Evolutionary conservation across 2,329 filamentous ascomycete species (phyloP).

Genomic region (Verticillium klebahnii): DNA sequence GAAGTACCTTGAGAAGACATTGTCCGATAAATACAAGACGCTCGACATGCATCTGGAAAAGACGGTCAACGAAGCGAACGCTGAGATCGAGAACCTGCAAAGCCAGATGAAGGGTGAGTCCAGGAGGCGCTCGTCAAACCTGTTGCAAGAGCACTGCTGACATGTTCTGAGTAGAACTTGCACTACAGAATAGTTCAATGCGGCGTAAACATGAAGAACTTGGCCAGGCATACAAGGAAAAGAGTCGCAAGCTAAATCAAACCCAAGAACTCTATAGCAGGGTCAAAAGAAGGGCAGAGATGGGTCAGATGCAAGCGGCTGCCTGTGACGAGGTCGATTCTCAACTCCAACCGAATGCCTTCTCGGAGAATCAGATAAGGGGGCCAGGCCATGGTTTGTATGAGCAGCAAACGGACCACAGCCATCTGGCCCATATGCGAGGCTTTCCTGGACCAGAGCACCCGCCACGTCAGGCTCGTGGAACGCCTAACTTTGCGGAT

Average conservation of each 20-base stretch:
- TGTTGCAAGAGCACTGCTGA: slow-evolving; percentile 2
- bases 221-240: slow-evolving; percentile 61
- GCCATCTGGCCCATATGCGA: background rate
- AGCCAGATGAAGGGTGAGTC: slow-evolving; percentile 55
- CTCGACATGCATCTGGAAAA: slow-evolving; percentile 67
- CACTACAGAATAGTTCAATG: slow-evolving; percentile 39
- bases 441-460: background rate
- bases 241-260: slow-evolving; percentile 63
- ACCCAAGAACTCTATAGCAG: slow-evolving; percentile 63
- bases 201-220: slow-evolving; percentile 71
- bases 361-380: background rate
- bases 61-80: slow-evolving; percentile 69
- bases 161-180: slow-evolving; percentile 23
- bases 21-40: slow-evolving; percentile 66
- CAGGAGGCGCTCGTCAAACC: background rate
- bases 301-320: slow-evolving; percentile 50
- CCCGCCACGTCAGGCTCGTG: background rate
- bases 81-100: slow-evolving; percentile 63
- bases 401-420: background rate
- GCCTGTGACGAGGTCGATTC: slow-evolving; percentile 33
- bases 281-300: slow-evolving; percentile 49
- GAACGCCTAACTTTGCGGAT: background rate
- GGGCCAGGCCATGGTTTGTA: background rate
- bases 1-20: slow-evolving; percentile 64
- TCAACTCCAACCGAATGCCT: background rate